Conservation (phyloP, 2,329 filamentous ascomycete genomes). For the Pezicula rhizophila region DNA sequence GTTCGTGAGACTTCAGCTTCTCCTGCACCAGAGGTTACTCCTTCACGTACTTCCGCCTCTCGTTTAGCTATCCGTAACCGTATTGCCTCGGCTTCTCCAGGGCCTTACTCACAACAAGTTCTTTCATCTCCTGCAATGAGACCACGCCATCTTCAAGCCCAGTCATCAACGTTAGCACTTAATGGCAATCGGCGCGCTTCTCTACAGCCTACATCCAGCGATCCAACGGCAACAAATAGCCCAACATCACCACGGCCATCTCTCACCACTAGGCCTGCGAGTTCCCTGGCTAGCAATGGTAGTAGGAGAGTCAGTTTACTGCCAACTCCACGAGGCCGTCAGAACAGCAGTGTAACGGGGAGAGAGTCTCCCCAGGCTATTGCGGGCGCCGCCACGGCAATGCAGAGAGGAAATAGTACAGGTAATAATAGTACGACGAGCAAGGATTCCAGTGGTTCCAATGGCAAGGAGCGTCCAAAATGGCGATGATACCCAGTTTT, state of each 20-base stretch:
- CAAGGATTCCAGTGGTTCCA: slow-evolving; percentile 20
- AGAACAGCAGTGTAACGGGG: slow-evolving; percentile 31
- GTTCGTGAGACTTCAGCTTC: slow-evolving; percentile 23
- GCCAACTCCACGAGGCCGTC: slow-evolving; percentile 34
- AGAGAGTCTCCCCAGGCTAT: slow-evolving; percentile 43
- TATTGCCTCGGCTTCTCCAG: slow-evolving; percentile 42
- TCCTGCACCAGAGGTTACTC: slow-evolving; percentile 19
- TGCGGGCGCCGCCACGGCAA: slow-evolving; percentile 38
- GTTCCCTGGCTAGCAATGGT: slow-evolving; percentile 44
- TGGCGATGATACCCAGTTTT: slow-evolving; percentile 11
- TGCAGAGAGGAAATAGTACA: slow-evolving; percentile 20
- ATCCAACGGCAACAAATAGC: slow-evolving; percentile 25
- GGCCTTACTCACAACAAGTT: slow-evolving; percentile 40
- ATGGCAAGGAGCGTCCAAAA: slow-evolving; percentile 17
- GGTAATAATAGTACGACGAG: slow-evolving; percentile 13
- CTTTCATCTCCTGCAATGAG: slow-evolving; percentile 37
- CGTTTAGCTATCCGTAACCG: slow-evolving; percentile 48
- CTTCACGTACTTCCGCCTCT: slow-evolving; percentile 20
- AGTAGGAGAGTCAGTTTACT: slow-evolving; percentile 48
- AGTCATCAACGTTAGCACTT: slow-evolving; percentile 39
- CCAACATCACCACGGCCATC: slow-evolving; percentile 15
- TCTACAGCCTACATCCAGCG: slow-evolving; percentile 40
- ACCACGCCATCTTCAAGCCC: slow-evolving; percentile 21
- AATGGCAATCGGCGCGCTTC: slow-evolving; percentile 43
- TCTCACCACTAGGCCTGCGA: slow-evolving; percentile 42